Evolutionary conservation across 208 protist genomes (phyloP).

Genomic region (Leishmania amazonensis): DNA sequence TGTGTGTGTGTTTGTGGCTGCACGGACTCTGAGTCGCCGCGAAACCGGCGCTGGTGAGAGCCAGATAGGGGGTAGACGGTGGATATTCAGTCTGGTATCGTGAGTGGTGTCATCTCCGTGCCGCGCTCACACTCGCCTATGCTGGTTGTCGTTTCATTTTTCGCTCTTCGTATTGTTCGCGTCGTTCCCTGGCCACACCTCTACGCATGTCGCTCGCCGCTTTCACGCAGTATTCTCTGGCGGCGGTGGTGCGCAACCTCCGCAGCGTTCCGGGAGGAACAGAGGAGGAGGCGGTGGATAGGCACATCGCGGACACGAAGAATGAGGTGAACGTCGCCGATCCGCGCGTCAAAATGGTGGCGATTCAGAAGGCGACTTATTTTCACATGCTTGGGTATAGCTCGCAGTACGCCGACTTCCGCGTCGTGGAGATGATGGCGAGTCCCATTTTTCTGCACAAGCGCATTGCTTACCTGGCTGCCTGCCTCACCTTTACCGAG

Average conservation of each 20-base stretch:
- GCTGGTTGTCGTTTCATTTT: neutral
- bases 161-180: neutral
- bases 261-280: conserved; percentile 81
- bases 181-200: neutral
- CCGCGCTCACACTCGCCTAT: neutral
- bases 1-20: neutral
- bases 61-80: too few relatives aligned
- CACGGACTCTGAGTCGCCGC: neutral
- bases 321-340: conserved; percentile 92
- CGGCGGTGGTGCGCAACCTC: conserved; percentile 95
- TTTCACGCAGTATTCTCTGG: conserved; percentile 89
- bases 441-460: conserved; percentile 82
- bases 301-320: conserved; percentile 94
- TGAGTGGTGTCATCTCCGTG: neutral
- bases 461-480: conserved; percentile 95
- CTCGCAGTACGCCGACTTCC: conserved; percentile 96
- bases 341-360: conserved; percentile 91
- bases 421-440: conserved; percentile 97
- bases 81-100: neutral
- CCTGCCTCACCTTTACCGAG: conserved; percentile 94
- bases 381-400: conserved; percentile 98
- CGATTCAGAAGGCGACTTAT: conserved; percentile 98
- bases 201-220: conserved; percentile 33
- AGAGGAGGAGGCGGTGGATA: conserved; percentile 93
- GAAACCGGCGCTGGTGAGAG: neutral